Evolutionary conservation across 768 basidiomycete species (phyloP).

Genomic region (Naganishia randhawae): DNA sequence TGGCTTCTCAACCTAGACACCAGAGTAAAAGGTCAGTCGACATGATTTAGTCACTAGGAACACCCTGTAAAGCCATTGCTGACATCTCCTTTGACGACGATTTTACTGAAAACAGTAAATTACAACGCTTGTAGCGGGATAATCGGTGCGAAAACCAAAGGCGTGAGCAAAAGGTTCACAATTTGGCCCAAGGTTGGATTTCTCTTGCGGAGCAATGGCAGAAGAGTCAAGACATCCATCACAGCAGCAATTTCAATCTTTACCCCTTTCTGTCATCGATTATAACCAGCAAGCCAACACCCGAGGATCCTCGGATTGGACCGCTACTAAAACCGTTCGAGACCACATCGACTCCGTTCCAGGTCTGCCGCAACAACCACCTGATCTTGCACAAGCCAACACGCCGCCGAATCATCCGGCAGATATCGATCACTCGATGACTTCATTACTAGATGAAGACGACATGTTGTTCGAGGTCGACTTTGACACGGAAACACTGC

Average conservation of each 20-base stretch:
- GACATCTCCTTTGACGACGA: background rate
- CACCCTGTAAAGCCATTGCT: background rate
- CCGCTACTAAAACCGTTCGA: constrained; percentile 16
- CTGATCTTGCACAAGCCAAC: background rate
- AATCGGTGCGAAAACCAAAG: background rate
- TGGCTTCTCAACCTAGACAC: background rate
- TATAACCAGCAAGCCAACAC: constrained; percentile 6
- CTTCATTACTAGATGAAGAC: constrained; percentile 10
- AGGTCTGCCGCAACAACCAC: background rate
- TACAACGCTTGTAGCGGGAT: constrained; percentile 3
- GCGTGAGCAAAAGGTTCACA: background rate
- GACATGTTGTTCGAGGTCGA: constrained; percentile 21
- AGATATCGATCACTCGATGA: background rate
- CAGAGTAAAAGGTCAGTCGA: constrained; percentile 4
- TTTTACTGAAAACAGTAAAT: background rate
- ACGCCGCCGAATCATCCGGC: background rate
- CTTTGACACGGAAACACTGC: constrained; percentile 18
- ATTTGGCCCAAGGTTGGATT: background rate
- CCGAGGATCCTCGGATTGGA: constrained; percentile 8
- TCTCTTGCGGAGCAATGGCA: constrained; percentile 13
- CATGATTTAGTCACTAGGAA: background rate
- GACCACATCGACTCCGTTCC: background rate
- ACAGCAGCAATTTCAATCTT: constrained; percentile 7
- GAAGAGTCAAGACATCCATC: constrained; percentile 6
- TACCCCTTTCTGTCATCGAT: constrained; percentile 11